These are phyloP conservation scores for Kuraishia ogatae DNA, from an alignment of 805 yeast genomes.

Conservation along the genomic window DNA sequence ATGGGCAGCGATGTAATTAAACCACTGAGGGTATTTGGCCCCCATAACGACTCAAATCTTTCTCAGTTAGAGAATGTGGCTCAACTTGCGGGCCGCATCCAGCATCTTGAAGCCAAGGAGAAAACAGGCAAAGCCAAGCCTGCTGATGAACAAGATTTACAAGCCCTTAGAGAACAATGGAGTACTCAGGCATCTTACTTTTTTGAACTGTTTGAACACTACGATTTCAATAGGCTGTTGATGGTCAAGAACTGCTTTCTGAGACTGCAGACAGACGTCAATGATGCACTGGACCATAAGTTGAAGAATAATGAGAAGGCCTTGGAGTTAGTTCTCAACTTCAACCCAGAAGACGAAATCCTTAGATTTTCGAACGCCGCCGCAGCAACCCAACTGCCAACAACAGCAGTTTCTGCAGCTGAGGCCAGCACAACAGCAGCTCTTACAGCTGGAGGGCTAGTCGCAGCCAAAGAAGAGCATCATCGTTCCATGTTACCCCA, in stretches of 20 bases:
- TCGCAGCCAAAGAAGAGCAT: slow-evolving; percentile 1
- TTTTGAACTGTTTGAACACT: slow-evolving; percentile 64
- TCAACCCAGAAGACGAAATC: slow-evolving; percentile 54
- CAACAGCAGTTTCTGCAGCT: slow-evolving; percentile 4
- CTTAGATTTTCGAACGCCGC: slow-evolving; percentile 39
- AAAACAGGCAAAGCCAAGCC: neutral
- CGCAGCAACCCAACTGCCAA: slow-evolving; percentile 4
- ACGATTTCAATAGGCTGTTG: slow-evolving; percentile 54
- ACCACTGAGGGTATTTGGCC: slow-evolving; percentile 43
- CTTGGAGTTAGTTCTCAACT: slow-evolving; percentile 55
- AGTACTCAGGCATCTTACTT: slow-evolving; percentile 68
- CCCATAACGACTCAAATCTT: slow-evolving; percentile 39
- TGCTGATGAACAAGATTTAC: slow-evolving; percentile 27
- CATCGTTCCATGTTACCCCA: slow-evolving; percentile 5
- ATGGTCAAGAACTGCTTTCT: slow-evolving; percentile 59
- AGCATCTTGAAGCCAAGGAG: slow-evolving; percentile 10
- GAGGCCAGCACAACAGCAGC: neutral
- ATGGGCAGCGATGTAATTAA: slow-evolving; percentile 47
- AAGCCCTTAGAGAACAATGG: slow-evolving; percentile 54
- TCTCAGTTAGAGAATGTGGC: slow-evolving; percentile 28
- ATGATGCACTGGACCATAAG: slow-evolving; percentile 39
- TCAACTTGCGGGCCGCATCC: slow-evolving; percentile 16
- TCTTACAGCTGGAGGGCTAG: neutral
- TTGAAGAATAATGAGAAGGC: slow-evolving; percentile 51
- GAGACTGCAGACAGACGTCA: slow-evolving; percentile 52